A percentile compares a stretch with the other conserved stretches of the same genome.
phyloP scores from a whole-genome alignment of 257 asterid species.

The Gentiana dahurica region DNA sequence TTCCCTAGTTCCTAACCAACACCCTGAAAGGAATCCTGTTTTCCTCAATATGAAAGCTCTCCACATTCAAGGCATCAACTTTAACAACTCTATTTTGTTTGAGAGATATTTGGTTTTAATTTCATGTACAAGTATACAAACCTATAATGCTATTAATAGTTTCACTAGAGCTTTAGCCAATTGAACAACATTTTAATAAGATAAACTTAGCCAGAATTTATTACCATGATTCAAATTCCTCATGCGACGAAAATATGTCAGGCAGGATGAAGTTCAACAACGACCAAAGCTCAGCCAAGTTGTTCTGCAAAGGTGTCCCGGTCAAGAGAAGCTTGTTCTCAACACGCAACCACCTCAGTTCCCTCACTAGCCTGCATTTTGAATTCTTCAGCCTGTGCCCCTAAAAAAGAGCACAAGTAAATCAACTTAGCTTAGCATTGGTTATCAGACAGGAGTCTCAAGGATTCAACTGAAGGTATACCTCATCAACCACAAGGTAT shows the following conservation, averaged over 20 bases:
- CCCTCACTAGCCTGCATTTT: conserved; percentile 67
- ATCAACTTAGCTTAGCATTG: neutral
- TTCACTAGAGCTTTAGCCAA: no score
- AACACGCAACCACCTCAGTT: conserved; percentile 42
- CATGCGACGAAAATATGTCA: conserved; percentile 89
- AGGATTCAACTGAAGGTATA: conserved; percentile 14
- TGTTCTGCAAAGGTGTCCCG: conserved; percentile 98
- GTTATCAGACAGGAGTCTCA: conserved; percentile 6
- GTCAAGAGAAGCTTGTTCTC: conserved; percentile 95
- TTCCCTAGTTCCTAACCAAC: no score
- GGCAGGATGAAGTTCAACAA: conserved; percentile 93
- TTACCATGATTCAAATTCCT: conserved; percentile 98
- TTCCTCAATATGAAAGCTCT: no score
- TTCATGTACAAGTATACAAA: no score
- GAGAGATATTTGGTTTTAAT: no score
- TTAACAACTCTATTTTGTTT: no score
- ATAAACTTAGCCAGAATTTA: neutral
- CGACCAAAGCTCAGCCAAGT: conserved; percentile 97
- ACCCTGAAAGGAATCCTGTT: no score
- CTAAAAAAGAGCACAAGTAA: conserved; percentile 22
- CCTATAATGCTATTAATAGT: no score
- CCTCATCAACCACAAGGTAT: conserved; percentile 96
- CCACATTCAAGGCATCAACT: no score
- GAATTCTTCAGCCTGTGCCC: conserved; percentile 97
- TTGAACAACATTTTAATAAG: no score